Percentiles rank a stretch among this genome's conserved stretches.
Evolutionary conservation across 495 filamentous ascomycete species (phyloP).

Genomic region (Neurospora sp.): DNA sequence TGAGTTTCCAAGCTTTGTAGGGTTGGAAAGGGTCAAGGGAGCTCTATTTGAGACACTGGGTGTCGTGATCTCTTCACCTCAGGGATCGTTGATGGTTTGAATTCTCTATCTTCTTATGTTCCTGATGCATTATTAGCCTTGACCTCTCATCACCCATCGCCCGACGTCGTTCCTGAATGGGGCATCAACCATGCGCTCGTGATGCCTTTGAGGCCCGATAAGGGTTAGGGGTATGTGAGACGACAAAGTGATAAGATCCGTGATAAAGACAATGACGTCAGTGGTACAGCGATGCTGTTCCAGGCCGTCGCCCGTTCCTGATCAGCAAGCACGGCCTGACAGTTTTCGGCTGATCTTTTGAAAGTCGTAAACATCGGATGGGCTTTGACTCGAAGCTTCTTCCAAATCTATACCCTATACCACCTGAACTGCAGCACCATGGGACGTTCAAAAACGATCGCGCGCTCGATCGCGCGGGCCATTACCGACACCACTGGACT

Average conservation of each 20-base stretch:
- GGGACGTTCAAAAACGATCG: conserved; percentile 20
- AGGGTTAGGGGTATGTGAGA: background rate
- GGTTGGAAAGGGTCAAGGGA: too few relatives aligned
- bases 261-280: background rate
- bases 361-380: background rate
- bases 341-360: background rate
- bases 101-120: too few relatives aligned
- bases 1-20: too few relatives aligned
- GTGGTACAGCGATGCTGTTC: background rate
- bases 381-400: background rate
- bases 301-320: background rate
- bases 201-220: background rate
- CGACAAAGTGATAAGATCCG: background rate
- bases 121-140: too few relatives aligned
- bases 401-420: too few relatives aligned
- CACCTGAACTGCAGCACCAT: background rate
- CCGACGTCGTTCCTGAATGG: too few relatives aligned
- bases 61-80: too few relatives aligned
- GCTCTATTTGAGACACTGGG: too few relatives aligned
- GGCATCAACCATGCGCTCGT: too few relatives aligned
- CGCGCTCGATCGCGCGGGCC: conserved; percentile 27
- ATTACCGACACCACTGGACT: conserved; percentile 18
- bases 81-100: too few relatives aligned
- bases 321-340: background rate
- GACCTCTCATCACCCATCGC: too few relatives aligned